These are phyloP conservation scores for Phlegmacium glaucopus DNA, from an alignment of 768 basidiomycete genomes.

Conservation along the genomic window DNA sequence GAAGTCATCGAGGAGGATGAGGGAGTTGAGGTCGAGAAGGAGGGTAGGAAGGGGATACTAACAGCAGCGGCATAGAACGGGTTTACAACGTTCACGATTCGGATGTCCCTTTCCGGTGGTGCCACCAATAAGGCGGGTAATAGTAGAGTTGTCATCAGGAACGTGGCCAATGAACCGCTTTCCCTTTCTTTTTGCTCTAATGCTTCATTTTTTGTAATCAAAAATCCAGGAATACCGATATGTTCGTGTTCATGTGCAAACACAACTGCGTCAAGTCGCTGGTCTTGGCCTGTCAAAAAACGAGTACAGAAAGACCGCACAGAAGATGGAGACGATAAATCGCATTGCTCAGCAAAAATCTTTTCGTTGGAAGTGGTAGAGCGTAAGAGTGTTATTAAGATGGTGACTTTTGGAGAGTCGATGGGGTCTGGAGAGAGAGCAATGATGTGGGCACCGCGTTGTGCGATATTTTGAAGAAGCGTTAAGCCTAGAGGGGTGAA, in stretches of 20 bases:
- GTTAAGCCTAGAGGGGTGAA: slow-evolving; percentile 74
- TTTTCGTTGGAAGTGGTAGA: slow-evolving; percentile 69
- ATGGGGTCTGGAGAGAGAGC: slow-evolving; percentile 64
- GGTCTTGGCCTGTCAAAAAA: slow-evolving; percentile 63
- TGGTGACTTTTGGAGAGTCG: slow-evolving; percentile 48
- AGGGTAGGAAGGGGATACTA: slow-evolving; percentile 27
- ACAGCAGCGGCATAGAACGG: slow-evolving; percentile 87
- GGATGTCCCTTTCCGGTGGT: slow-evolving; percentile 85
- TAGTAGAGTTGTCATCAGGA: slow-evolving; percentile 74
- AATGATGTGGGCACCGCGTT: slow-evolving; percentile 77
- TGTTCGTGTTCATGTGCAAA: slow-evolving; percentile 76
- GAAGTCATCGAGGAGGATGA: slow-evolving; percentile 18
- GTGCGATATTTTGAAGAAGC: slow-evolving; percentile 60
- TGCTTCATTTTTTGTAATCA: slow-evolving; percentile 19
- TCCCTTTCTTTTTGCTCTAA: slow-evolving; percentile 39
- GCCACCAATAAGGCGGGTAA: slow-evolving; percentile 79
- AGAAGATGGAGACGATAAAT: slow-evolving; percentile 60
- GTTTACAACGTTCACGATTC: slow-evolving; percentile 83
- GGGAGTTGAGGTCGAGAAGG: slow-evolving; percentile 11
- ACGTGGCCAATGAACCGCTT: slow-evolving; percentile 60
- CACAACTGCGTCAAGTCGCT: slow-evolving; percentile 73
- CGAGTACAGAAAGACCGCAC: slow-evolving; percentile 66
- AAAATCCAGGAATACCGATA: slow-evolving; percentile 43
- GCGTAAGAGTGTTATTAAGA: slow-evolving; percentile 65
- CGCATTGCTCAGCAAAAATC: slow-evolving; percentile 78